Evolutionary conservation across 179 eudicot genomes (phyloP).

Genomic region (Vitellaria paradoxa): DNA sequence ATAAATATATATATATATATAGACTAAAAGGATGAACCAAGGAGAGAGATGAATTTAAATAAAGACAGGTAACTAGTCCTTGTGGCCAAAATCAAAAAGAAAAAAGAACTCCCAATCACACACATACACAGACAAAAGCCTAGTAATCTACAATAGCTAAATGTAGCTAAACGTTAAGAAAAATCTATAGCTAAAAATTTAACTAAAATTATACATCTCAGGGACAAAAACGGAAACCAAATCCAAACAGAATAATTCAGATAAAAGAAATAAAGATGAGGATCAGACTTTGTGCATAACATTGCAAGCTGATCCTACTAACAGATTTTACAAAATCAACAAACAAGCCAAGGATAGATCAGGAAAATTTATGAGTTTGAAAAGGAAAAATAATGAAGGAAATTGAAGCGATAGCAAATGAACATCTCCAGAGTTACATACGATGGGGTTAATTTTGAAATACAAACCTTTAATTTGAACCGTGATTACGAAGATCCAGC

Average conservation of each 20-base stretch:
- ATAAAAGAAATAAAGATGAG: background rate
- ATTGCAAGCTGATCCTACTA: background rate
- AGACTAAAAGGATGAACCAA: background rate
- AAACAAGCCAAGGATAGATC: background rate
- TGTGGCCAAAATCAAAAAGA: background rate
- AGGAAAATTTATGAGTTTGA: background rate
- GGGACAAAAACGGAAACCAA: background rate
- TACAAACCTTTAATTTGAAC: background rate
- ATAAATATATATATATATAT: background rate
- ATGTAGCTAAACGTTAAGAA: background rate
- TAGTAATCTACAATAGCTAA: background rate
- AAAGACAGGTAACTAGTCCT: no score
- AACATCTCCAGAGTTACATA: background rate
- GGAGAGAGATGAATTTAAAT: background rate
- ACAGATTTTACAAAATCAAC: background rate
- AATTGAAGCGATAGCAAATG: background rate
- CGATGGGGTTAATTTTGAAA: background rate
- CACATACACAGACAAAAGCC: background rate
- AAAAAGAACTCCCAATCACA: background rate
- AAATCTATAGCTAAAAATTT: background rate
- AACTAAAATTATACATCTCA: background rate
- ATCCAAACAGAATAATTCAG: background rate
- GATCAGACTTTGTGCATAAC: background rate
- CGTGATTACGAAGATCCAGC: slow-evolving; percentile 1
- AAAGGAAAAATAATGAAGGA: background rate